Conservation (phyloP, 2,329 filamentous ascomycete genomes). For the Fusarium irregulare region DNA sequence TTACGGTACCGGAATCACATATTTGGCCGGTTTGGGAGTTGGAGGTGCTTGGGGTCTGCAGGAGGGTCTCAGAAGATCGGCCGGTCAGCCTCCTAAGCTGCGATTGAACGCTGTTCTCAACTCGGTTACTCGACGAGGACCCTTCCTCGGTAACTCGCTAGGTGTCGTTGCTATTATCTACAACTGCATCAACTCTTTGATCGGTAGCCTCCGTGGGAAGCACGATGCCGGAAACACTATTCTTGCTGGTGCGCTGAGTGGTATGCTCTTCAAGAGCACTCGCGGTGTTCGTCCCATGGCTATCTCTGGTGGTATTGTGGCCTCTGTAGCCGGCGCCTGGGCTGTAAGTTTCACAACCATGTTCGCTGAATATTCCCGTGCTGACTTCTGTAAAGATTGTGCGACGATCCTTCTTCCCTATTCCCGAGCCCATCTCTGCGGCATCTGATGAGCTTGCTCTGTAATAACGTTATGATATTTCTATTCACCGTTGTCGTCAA, state of each 20-base stretch:
- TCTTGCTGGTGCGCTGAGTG: conserved; percentile 84
- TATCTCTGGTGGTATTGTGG: conserved; percentile 92
- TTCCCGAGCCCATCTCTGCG: conserved; percentile 50
- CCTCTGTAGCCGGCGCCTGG: conserved; percentile 86
- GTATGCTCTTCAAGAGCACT: conserved; percentile 97
- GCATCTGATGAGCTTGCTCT: conserved; percentile 45
- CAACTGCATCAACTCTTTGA: conserved; percentile 88
- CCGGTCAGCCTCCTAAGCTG: conserved; percentile 84
- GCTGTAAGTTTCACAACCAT: conserved; percentile 73
- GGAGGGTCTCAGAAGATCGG: conserved; percentile 86
- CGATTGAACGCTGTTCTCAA: conserved; percentile 95
- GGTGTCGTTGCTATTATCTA: conserved; percentile 97
- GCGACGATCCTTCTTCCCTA: conserved; percentile 57
- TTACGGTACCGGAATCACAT: conserved; percentile 96
- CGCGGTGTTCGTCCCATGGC: conserved; percentile 90
- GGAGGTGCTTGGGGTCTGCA: conserved; percentile 93
- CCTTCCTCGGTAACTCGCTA: conserved; percentile 95
- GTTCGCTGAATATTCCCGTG: neutral
- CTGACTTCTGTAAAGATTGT: conserved; percentile 47
- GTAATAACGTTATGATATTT: conserved; percentile 44
- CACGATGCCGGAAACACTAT: conserved; percentile 93
- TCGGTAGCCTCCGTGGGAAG: conserved; percentile 83
- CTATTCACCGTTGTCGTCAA: conserved; percentile 28
- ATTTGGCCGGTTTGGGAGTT: conserved; percentile 84
- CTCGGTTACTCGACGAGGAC: conserved; percentile 89